Base-by-base conservation (phyloP, 139 green algal genomes). In the Yamagishiella unicocca region DNA sequence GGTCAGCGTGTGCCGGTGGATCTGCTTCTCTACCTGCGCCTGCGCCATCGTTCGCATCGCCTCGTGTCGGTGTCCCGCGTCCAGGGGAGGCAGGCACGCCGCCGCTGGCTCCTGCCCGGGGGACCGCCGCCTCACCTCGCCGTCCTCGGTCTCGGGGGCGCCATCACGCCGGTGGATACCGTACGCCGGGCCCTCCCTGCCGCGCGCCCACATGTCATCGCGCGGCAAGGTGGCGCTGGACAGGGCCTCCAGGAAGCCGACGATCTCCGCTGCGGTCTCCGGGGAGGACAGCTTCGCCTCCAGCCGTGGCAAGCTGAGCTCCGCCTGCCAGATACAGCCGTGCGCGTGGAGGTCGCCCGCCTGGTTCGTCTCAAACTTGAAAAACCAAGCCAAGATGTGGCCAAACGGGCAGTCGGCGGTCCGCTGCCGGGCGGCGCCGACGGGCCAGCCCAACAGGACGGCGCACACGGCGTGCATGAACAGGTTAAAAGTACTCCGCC, bases 351-450 rank as follows among this genome's bases (percentile, higher is more conserved):
- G 54, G 2, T 83, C 76, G 8, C 50, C 76, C 9, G 24, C 4
- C 50, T 67, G 33, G 50, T 66, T 83, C 1, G 54, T 73, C 17
- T 83, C 76, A 17, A 40, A 72, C 54, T 83, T 83, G 54, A 70
- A 55, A 35, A 83, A 83, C 4, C 12, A 71, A 2, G 50, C 54
- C 6, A 29, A 10, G 6, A 83, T 54, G 3, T 37, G 33, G 2
- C 76, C 76, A 35, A 83, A 83, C 50, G 64, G 37, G 76, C 76
- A 83, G 54, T 55, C 54, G 4, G 54, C 17, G 54, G 37, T 54
- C 1, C 5, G 14, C 35, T 83, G 54, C 14, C 12, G 5, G 6
- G 37, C 7, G 24, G 31, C 76, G 5, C 76, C 76, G 4, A 33
- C 6, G 6, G 38, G 54, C 76, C 76, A 83, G 6, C 76, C 76